Evolutionary conservation across 495 filamentous ascomycete genomes (phyloP).

Genomic region (Zalerion maritima): DNA sequence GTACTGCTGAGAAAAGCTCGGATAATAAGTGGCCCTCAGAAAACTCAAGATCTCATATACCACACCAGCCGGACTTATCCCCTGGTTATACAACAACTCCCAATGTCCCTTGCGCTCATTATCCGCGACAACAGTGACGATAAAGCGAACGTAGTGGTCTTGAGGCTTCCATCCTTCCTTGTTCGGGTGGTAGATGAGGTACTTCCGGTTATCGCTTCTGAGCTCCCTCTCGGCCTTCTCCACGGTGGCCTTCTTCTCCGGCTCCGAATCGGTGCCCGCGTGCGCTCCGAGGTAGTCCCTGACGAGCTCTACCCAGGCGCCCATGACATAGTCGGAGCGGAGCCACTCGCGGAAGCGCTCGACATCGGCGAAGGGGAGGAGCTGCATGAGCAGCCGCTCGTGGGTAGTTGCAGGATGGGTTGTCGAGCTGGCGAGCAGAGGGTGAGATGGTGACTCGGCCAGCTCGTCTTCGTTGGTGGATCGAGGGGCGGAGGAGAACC

Average conservation of each 20-base stretch:
- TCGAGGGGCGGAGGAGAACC: too few species aligned
- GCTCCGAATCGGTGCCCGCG: constrained; percentile 9
- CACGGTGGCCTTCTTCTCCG: constrained; percentile 13
- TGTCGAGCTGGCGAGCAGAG: too few species aligned
- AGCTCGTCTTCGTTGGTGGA: too few species aligned
- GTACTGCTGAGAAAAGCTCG: too few species aligned
- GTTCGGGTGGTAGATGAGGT: constrained; percentile 14
- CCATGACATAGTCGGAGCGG: constrained; percentile 12
- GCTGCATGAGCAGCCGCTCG: constrained; percentile 19
- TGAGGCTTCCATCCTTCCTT: constrained; percentile 15
- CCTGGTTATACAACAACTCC: constrained; percentile 14
- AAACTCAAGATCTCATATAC: constrained; percentile 17
- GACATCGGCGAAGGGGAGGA: constrained; percentile 15
- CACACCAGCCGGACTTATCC: constrained; percentile 11
- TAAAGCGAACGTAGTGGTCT: constrained; percentile 19
- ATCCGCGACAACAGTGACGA: constrained; percentile 14
- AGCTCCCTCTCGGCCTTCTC: constrained; percentile 14
- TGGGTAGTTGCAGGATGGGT: too few species aligned
- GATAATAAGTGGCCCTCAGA: constrained; percentile 11
- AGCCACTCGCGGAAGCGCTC: constrained; percentile 18
- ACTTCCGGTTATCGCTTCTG: constrained; percentile 10
- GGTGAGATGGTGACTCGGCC: too few species aligned
- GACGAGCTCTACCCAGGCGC: constrained; percentile 16
- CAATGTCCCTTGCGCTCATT: constrained; percentile 14
- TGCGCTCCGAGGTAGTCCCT: constrained; percentile 13